Evolutionary conservation across 371 early-diverging fungal genomes (phyloP), one percentile per base, ranked within the genome.

Genomic region (Amoeboaphelidium occidentale): DNA sequence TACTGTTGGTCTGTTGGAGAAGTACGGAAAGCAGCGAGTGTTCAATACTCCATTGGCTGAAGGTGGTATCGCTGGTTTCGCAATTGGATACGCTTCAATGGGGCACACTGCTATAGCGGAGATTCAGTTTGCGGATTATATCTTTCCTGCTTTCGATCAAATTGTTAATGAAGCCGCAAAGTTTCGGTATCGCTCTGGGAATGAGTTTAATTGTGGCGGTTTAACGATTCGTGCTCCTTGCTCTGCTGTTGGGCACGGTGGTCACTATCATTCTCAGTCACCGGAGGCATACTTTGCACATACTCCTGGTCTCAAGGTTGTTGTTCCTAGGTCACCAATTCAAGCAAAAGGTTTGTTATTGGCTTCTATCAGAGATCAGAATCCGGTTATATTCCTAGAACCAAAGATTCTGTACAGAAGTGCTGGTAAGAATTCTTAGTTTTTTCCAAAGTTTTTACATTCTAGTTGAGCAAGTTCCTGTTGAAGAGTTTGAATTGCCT

Each of bases 151-250:
- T 2, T 94, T 91, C 60, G 96, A 94, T 65, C 14, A 27, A 77
- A 57, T 96, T 44, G 93, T 91, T n/a, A 96, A 96, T 61, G 97
- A 96, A 65, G 94, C 94, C 20, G 91, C 94, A 27, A 96, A 96
- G 64, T 91, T 76, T 59, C 74, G 97, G 45, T 96, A 93, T 65
- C 75, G 97, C 27, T 85, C 89, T 6, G 97, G 97, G 24, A 79
- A 81, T 52, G 69, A 78, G 57, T 96, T 92, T 55, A 68, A 89
- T 57, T 79, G 74, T 20, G 97, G 90, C 28, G 88, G 89, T 0
- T 64, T 96, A 51, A 91, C 92, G 1, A 67, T 96, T 42, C 76
- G 97, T 39, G 68, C 91, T 43, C 97, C 97, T 42, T 78, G 80
- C 55, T 78, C 82, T 45, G 97, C 97, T 17, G 94, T 96, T 23